Conservation (phyloP, 192 early-diverging fungal species). For the Glomus cerebriforme region DNA sequence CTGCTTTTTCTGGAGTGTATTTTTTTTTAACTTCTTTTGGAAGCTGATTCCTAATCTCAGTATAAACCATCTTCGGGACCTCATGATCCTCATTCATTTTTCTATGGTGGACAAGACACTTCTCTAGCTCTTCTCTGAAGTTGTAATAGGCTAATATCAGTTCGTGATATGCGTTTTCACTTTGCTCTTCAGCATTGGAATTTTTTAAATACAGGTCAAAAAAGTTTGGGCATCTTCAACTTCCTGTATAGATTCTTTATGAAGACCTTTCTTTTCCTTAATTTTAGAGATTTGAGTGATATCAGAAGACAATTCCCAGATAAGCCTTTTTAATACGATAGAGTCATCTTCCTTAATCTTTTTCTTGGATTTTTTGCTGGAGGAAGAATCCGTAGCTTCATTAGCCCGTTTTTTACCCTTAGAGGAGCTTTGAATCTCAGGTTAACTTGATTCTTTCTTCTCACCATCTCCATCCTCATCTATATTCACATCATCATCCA, state of each 20-base stretch:
- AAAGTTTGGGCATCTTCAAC: not conserved
- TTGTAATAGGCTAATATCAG: not conserved
- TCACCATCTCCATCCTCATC: constrained; percentile 8
- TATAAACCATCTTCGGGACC: constrained; percentile 5
- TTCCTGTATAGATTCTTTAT: constrained; percentile 19
- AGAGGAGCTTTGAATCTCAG: not conserved
- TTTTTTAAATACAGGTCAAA: constrained; percentile 19
- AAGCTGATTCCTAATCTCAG: constrained; percentile 17
- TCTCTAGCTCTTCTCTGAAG: constrained; percentile 10
- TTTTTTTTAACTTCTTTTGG: constrained; percentile 10
- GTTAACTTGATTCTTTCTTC: not conserved
- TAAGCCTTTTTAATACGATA: constrained; percentile 28
- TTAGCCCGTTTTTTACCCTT: constrained; percentile 1
- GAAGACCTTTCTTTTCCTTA: constrained; percentile 22
- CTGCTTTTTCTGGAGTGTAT: no score
- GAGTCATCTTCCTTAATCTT: constrained; percentile 10
- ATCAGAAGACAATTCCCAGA: not conserved
- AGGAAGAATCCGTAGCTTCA: not conserved
- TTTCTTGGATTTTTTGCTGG: constrained; percentile 18
- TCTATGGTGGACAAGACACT: constrained; percentile 6
- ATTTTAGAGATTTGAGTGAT: constrained; percentile 22
- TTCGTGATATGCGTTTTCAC: not conserved
- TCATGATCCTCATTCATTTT: not conserved
- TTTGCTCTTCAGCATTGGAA: constrained; percentile 13
- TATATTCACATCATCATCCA: not conserved